Evolutionary conservation across 225 moss, liverwort and hornwort genomes (phyloP).

Genomic region (Pseudisothecium myosuroides): DNA sequence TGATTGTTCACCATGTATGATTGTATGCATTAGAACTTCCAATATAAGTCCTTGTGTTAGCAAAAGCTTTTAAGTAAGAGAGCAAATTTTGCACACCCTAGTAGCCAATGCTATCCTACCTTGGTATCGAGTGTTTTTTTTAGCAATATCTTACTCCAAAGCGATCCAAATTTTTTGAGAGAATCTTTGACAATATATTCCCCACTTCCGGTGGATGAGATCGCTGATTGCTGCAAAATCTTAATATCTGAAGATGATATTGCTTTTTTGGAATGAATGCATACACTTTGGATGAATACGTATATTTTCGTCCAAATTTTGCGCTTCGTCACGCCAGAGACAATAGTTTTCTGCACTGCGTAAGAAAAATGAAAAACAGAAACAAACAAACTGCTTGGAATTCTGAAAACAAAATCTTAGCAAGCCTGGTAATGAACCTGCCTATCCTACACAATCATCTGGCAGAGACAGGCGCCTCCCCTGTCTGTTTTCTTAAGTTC

Average conservation of each 20-base stretch:
- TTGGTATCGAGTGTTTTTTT: neutral
- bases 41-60: neutral
- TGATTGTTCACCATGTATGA: fast-evolving
- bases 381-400: neutral
- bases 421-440: no score
- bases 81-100: no score
- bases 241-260: neutral
- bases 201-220: fast-evolving
- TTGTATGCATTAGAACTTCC: neutral
- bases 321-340: neutral
- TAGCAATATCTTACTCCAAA: no score
- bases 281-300: no score
- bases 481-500: no score
- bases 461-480: no score
- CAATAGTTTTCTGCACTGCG: neutral
- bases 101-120: neutral
- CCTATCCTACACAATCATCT: no score
- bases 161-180: neutral
- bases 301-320: neutral
- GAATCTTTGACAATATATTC: neutral
- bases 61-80: neutral
- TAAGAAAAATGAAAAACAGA: neutral
- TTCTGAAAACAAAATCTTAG: neutral
- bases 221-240: neutral
- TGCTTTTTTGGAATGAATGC: neutral